A percentile compares a stretch with the other conserved stretches of the same genome.
phyloP scores from a whole-genome alignment of 1,284 basidiomycete genomes.

The Malassezia equina region DNA sequence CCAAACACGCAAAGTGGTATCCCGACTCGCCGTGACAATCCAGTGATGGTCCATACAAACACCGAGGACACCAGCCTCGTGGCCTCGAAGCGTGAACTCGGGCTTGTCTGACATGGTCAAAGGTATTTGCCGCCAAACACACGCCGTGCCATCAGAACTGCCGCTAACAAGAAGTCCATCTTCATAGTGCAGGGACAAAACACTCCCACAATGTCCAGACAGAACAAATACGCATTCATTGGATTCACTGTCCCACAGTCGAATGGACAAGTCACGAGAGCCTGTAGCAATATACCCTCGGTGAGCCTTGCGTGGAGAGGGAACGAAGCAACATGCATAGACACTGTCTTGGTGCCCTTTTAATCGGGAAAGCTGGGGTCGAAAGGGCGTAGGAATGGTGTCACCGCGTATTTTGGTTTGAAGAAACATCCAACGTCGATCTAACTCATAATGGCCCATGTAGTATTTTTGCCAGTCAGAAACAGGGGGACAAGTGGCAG shows the following conservation, averaged over 20 bases:
- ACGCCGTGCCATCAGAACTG: slow-evolving; percentile 13
- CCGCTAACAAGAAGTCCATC: slow-evolving; percentile 6
- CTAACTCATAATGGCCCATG: slow-evolving; percentile 6
- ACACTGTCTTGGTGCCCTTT: slow-evolving; percentile 12
- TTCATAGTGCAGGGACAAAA: slow-evolving; percentile 1
- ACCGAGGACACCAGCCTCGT: slow-evolving; percentile 7
- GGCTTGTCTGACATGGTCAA: not conserved
- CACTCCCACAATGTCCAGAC: slow-evolving; percentile 6
- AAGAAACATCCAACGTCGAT: slow-evolving; percentile 8
- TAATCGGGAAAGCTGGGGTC: not conserved
- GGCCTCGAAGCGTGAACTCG: not conserved
- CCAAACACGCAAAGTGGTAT: slow-evolving; percentile 16
- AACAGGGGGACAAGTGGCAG: not conserved
- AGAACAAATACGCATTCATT: slow-evolving; percentile 5
- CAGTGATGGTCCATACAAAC: not conserved
- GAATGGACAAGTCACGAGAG: slow-evolving; percentile 11
- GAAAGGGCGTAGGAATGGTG: not conserved
- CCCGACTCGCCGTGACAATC: slow-evolving; percentile 15
- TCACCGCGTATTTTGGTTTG: not conserved
- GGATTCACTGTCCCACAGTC: slow-evolving; percentile 8
- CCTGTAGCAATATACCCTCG: slow-evolving; percentile 8
- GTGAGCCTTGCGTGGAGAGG: not conserved
- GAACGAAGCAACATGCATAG: slow-evolving; percentile 5
- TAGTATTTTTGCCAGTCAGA: slow-evolving; percentile 5
- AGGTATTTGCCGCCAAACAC: not conserved